A percentile compares a stretch with the other conserved stretches of the same genome.
These are phyloP conservation scores for Fusarium abutilonis DNA, from an alignment of 2,329 filamentous ascomycete genomes.

Conservation along the genomic window DNA sequence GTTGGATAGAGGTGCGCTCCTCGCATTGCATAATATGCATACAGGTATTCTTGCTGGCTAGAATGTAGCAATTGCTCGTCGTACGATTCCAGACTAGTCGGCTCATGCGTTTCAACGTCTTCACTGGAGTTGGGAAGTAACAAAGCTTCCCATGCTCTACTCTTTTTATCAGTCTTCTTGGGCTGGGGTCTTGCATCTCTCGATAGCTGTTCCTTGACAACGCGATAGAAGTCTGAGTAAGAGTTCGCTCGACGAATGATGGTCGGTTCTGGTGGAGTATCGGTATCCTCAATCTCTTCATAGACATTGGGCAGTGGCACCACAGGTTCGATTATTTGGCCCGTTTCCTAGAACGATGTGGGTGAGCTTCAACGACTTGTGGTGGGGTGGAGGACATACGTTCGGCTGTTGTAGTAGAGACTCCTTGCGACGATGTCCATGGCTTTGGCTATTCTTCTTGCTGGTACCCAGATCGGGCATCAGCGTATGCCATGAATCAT, in stretches of 20 bases:
- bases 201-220: conserved; percentile 65
- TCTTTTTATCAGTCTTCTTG: conserved; percentile 53
- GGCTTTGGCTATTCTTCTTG: conserved; percentile 57
- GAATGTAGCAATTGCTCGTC: conserved; percentile 78
- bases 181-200: conserved; percentile 59
- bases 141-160: conserved; percentile 63
- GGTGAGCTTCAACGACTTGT: conserved; percentile 42
- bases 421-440: conserved; percentile 71
- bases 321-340: conserved; percentile 60
- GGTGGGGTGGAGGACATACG: conserved; percentile 52
- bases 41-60: conserved; percentile 87
- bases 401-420: conserved; percentile 75
- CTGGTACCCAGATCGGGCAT: conserved; percentile 69
- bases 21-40: conserved; percentile 49
- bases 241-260: conserved; percentile 75
- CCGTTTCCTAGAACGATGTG: conserved; percentile 58
- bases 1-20: background rate
- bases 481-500: conserved; percentile 86
- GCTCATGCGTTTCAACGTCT: conserved; percentile 42
- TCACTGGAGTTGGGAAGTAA: conserved; percentile 45
- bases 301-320: conserved; percentile 67
- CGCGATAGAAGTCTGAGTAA: conserved; percentile 78
- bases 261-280: conserved; percentile 72
- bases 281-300: conserved; percentile 65
- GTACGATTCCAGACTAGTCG: conserved; percentile 49